A percentile compares a stretch with the other conserved stretches of the same genome.
Evolutionary conservation across 2,329 filamentous ascomycete species (phyloP).

Genomic region (Bipolaris victoriae): DNA sequence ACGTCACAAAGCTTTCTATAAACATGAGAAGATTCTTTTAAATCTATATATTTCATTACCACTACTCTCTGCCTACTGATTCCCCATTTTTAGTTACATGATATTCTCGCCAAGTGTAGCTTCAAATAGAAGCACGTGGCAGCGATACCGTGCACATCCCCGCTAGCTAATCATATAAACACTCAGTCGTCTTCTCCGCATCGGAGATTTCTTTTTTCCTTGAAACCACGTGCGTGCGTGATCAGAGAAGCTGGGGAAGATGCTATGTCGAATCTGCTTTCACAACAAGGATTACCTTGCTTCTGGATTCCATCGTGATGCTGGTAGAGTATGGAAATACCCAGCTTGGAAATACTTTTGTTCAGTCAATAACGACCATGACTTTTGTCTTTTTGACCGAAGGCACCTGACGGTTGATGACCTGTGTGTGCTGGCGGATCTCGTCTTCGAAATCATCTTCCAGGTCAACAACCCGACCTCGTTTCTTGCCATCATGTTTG

Average conservation of each 20-base stretch:
- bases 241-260: background rate
- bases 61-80: too few species aligned
- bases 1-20: background rate
- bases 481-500: conserved; percentile 11
- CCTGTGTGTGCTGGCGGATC: conserved; percentile 19
- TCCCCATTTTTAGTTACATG: background rate
- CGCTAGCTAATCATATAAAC: background rate
- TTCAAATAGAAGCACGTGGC: background rate
- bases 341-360: too few species aligned
- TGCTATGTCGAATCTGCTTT: background rate
- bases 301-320: background rate
- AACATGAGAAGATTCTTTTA: background rate
- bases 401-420: conserved; percentile 1
- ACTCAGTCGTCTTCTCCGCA: background rate
- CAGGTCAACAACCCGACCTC: conserved; percentile 15
- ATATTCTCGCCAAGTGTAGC: background rate
- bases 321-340: too few species aligned
- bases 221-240: background rate
- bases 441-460: conserved; percentile 26
- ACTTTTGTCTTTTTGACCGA: conserved; percentile 26
- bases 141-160: background rate
- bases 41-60: too few species aligned
- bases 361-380: conserved; percentile 27
- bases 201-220: background rate
- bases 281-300: background rate